These are phyloP conservation scores for Flaveria ramosissima DNA, from an alignment of 129 eudicot genomes.

Conservation along the genomic window DNA sequence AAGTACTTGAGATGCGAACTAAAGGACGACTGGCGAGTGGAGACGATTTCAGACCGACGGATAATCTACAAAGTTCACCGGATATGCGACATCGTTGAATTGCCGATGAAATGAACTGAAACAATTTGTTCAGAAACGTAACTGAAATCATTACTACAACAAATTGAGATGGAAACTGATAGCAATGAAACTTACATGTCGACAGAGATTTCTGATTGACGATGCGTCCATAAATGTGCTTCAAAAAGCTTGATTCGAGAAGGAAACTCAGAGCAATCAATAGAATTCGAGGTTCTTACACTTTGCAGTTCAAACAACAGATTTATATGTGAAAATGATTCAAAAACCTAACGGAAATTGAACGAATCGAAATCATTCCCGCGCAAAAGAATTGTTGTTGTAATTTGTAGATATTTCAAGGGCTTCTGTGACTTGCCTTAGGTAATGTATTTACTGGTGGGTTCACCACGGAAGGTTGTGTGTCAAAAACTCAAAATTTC, in stretches of 20 bases:
- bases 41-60: slow-evolving; percentile 52
- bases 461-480: not conserved
- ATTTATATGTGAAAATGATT: not conserved
- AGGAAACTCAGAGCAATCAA: slow-evolving; percentile 21
- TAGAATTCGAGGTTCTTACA: slow-evolving; percentile 1
- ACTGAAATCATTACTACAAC: not conserved
- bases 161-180: not conserved
- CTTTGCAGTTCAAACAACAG: slow-evolving; percentile 2
- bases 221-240: slow-evolving; percentile 41
- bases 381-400: slow-evolving; percentile 25
- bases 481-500: too few species aligned
- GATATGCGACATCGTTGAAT: slow-evolving; percentile 75
- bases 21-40: slow-evolving; percentile 40
- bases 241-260: not conserved
- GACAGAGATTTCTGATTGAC: slow-evolving; percentile 50
- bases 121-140: not conserved
- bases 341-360: slow-evolving; percentile 13
- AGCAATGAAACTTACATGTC: slow-evolving; percentile 35
- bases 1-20: slow-evolving; percentile 61
- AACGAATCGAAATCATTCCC: slow-evolving; percentile 18
- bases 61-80: slow-evolving; percentile 71
- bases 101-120: slow-evolving; percentile 68
- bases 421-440: too few species aligned
- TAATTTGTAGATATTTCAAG: slow-evolving; percentile 3
- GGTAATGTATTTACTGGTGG: not conserved